These are phyloP conservation scores for Peronospora belbahrii DNA, from an alignment of 352 stramenopile species.

Conservation along the genomic window DNA sequence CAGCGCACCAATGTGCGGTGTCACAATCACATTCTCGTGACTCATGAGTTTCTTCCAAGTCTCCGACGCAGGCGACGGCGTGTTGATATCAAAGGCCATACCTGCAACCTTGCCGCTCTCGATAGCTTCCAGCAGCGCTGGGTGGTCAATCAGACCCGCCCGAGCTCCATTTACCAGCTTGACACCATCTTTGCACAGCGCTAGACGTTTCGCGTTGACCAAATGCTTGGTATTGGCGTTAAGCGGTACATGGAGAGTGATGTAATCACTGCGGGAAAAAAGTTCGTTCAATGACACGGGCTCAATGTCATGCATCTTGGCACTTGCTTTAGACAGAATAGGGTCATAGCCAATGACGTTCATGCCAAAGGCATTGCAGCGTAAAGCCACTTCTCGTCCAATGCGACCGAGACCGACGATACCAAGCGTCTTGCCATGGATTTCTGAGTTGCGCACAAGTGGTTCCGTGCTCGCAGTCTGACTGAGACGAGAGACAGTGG, in stretches of 20 bases:
- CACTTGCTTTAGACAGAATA: constrained; percentile 84
- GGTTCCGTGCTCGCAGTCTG: not conserved
- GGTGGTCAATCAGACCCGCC: constrained; percentile 90
- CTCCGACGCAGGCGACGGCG: constrained; percentile 34
- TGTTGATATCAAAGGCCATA: constrained; percentile 69
- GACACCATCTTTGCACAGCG: constrained; percentile 88
- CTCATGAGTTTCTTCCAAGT: constrained; percentile 73
- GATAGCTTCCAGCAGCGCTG: constrained; percentile 83
- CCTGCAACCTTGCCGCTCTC: constrained; percentile 70
- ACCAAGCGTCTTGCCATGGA: constrained; percentile 48
- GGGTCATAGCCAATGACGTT: constrained; percentile 91
- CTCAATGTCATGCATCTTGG: constrained; percentile 73
- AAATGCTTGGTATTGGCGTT: constrained; percentile 91
- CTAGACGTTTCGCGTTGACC: constrained; percentile 73
- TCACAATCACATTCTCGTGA: constrained; percentile 88
- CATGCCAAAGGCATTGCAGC: constrained; percentile 91
- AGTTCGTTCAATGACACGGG: constrained; percentile 80
- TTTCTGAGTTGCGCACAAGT: constrained; percentile 46
- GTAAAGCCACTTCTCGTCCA: constrained; percentile 88
- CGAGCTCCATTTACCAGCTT: constrained; percentile 92
- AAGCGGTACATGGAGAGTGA: constrained; percentile 94
- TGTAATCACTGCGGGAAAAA: constrained; percentile 91
- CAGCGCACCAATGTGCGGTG: constrained; percentile 92
- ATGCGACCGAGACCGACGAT: constrained; percentile 93
- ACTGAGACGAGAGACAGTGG: constrained; percentile 50